phyloP scores from a whole-genome alignment of 2,329 filamentous ascomycete genomes.

The Alternaria infectoria region DNA sequence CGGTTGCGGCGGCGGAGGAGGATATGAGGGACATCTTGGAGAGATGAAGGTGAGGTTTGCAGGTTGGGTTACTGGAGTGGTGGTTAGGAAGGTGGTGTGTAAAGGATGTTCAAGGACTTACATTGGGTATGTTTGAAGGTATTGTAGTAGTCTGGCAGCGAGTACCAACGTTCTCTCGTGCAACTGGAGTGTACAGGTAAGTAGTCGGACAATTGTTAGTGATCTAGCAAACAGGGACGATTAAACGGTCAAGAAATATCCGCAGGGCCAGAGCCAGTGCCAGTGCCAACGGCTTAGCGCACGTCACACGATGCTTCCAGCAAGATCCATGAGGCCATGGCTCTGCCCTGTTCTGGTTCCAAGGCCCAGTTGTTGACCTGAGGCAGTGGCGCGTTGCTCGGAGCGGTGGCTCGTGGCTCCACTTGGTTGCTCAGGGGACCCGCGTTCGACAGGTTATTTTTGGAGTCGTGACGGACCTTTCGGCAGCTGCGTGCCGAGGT shows the following conservation, averaged over 20 bases:
- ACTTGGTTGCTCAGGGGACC: slow-evolving; percentile 25
- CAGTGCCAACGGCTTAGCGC: neutral
- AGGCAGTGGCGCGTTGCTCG: slow-evolving; percentile 18
- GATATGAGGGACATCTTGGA: slow-evolving; percentile 23
- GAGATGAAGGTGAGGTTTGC: neutral
- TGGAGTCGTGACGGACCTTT: slow-evolving; percentile 16
- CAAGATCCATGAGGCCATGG: neutral
- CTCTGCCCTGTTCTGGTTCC: neutral
- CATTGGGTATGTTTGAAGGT: neutral
- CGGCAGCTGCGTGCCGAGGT: neutral
- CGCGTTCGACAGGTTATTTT: slow-evolving; percentile 19
- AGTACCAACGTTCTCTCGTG: neutral
- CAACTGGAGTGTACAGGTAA: neutral
- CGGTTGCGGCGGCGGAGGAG: slow-evolving; percentile 23
- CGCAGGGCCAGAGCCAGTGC: neutral
- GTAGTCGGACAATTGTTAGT: neutral
- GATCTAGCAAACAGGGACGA: neutral
- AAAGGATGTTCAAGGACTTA: neutral
- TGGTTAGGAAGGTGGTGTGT: neutral
- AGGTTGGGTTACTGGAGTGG: neutral
- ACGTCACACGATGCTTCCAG: slow-evolving; percentile 11
- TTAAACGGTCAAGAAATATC: slow-evolving; percentile 1
- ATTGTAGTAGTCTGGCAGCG: neutral
- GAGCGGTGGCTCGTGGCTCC: slow-evolving; percentile 19
- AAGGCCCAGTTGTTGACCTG: slow-evolving; percentile 4